These are phyloP conservation scores for Panicum miliaceum DNA, from an alignment of 176 grass and related monocot genomes.

Conservation along the genomic window DNA sequence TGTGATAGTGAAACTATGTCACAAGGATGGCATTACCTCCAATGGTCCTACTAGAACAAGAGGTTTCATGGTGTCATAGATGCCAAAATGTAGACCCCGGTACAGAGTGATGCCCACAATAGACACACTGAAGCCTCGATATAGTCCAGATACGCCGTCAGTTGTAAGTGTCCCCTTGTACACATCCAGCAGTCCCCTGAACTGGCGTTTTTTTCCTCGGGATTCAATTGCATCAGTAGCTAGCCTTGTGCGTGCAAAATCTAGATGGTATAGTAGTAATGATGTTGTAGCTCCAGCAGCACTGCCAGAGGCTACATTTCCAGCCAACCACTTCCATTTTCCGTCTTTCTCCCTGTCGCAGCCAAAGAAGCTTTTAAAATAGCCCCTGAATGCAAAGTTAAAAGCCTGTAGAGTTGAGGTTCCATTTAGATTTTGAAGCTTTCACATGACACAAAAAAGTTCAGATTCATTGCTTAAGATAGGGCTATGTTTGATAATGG, in stretches of 20 bases:
- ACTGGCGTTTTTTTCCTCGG: conserved; percentile 57
- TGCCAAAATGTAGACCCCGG: conserved; percentile 83
- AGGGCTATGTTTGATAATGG: conserved; percentile 15
- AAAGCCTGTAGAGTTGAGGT: conserved; percentile 66
- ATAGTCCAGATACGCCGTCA: conserved; percentile 77
- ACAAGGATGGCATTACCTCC: conserved; percentile 64
- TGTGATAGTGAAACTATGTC: neutral
- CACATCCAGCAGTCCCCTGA: conserved; percentile 77
- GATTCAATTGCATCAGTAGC: conserved; percentile 81
- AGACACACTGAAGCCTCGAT: conserved; percentile 84
- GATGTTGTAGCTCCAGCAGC: conserved; percentile 86
- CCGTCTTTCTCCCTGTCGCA: conserved; percentile 67
- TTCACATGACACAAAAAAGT: neutral
- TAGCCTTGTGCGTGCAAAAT: conserved; percentile 81
- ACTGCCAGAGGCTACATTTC: conserved; percentile 86
- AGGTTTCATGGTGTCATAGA: conserved; percentile 91
- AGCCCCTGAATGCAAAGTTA: conserved; percentile 96
- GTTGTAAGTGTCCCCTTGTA: conserved; percentile 74
- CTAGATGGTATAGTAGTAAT: conserved; percentile 80
- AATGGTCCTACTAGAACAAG: conserved; percentile 74
- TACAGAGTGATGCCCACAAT: conserved; percentile 90
- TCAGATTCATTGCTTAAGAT: neutral
- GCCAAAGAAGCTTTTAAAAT: conserved; percentile 81
- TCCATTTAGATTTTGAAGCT: conserved; percentile 4
- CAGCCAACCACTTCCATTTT: conserved; percentile 68